Evolutionary conservation across 768 basidiomycete genomes (phyloP), one percentile per base, ranked within the genome.

Genomic region (Hericium rajendrae): DNA sequence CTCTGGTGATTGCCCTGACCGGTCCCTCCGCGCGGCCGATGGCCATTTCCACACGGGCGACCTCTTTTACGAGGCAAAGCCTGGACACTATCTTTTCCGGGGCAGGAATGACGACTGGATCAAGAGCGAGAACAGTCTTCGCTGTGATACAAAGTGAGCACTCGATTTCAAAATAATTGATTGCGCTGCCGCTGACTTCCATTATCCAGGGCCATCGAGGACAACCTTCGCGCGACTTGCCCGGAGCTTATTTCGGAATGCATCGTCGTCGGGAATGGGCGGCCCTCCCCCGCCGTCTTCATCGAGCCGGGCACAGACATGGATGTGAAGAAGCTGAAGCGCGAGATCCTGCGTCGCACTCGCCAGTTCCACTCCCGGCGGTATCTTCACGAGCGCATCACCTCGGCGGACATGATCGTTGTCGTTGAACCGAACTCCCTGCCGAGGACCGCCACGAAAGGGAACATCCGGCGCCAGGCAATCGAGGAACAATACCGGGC

Each of bases 81-180:
- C 80, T 1, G 85, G 85, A 0, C 72, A 70, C 62, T 90, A 84
- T 66, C 66, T 81, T 49, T 86, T 78, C 60, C 79, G 84, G 39
- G 88, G 88, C 24, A 80, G 88, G 43, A 81, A 88, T 59, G 88
- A 91, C 63, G 88, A 91, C 69, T 89, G 88, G 88, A 90, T 91
- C 68, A 91, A 90, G 72, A 84, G 83, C 40, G 84, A 87, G 66
- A 86, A 81, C 66, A 84, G 86, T 65, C 72, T 89, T 60, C 79
- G 88, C 53, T 89, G 88, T 64, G 88, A 91, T 65, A 88, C 88
- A 52, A 83, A 81, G 77, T 79, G 68, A 20, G 74, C 71, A 32
- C 8, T 46, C 9, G 40, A 28, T 52, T 38, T 28, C 20, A 26
- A 13, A 5, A 15, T 22, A 1, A 15, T 46, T 18, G 6, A 20